These are phyloP conservation scores for Pyrenochaeta sp. DNA, from an alignment of 2,329 filamentous ascomycete genomes.

Conservation along the genomic window DNA sequence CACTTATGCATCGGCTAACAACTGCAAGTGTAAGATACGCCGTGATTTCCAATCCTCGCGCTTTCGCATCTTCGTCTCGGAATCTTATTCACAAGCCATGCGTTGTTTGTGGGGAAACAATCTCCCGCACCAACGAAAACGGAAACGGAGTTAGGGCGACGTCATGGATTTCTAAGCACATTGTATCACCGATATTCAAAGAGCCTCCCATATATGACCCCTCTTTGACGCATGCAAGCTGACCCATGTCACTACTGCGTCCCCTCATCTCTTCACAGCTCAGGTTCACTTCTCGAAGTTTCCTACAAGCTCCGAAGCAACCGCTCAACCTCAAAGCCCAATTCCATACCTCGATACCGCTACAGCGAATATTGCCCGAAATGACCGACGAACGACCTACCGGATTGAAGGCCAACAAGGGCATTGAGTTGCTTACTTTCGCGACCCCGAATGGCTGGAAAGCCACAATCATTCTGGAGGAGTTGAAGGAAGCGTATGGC, in stretches of 20 bases:
- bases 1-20: not conserved
- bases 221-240: slow-evolving; percentile 24
- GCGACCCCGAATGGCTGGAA: slow-evolving; percentile 63
- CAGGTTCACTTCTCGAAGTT: slow-evolving; percentile 18
- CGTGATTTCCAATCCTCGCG: not conserved
- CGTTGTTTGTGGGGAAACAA: not conserved
- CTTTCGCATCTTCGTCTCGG: not conserved
- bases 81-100: not conserved
- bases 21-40: not conserved
- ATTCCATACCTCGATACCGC: slow-evolving; percentile 30
- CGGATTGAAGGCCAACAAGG: slow-evolving; percentile 68
- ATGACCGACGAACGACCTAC: slow-evolving; percentile 55
- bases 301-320: slow-evolving; percentile 17
- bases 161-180: slow-evolving; percentile 24
- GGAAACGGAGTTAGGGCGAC: slow-evolving; percentile 2
- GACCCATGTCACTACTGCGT: slow-evolving; percentile 32
- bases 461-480: slow-evolving; percentile 68
- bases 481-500: slow-evolving; percentile 71
- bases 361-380: slow-evolving; percentile 23
- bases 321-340: slow-evolving; percentile 16
- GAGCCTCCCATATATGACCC: slow-evolving; percentile 28
- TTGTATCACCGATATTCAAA: not conserved
- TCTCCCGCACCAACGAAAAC: not conserved
- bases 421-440: slow-evolving; percentile 71
- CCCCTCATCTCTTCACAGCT: slow-evolving; percentile 25